Conservation (phyloP, 352 stramenopile genomes). For the Pythium pyrilobum region DNA sequence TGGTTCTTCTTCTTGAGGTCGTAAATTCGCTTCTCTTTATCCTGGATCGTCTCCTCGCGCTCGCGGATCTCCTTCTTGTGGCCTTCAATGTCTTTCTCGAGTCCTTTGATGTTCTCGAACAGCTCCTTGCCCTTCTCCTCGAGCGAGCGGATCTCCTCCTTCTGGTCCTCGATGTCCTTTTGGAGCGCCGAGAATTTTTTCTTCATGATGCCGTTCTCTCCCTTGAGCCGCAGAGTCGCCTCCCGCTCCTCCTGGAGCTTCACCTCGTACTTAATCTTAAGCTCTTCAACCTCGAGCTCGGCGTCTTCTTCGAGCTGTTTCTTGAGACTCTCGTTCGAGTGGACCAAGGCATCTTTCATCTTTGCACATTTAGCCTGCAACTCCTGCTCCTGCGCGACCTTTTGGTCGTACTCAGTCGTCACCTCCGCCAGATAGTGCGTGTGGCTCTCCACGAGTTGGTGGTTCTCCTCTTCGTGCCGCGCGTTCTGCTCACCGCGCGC, state of each 20-base stretch:
- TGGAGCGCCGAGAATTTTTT: conserved; percentile 94
- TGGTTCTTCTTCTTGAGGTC: conserved; percentile 98
- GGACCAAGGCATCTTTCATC: conserved; percentile 63
- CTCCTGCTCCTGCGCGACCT: conserved; percentile 84
- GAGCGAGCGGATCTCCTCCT: conserved; percentile 89
- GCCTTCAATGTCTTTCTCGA: conserved; percentile 92
- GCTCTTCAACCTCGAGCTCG: conserved; percentile 90
- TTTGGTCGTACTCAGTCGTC: conserved; percentile 89
- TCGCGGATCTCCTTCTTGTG: conserved; percentile 93
- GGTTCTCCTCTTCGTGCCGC: conserved; percentile 70
- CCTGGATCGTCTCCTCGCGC: conserved; percentile 92
- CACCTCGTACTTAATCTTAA: conserved; percentile 89
- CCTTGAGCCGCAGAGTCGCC: conserved; percentile 91
- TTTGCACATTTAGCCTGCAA: conserved; percentile 57
- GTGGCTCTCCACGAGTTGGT: conserved; percentile 71
- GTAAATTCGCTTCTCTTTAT: conserved; percentile 97
- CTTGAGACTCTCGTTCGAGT: conserved; percentile 89
- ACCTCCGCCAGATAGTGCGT: conserved; percentile 88
- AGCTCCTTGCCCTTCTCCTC: conserved; percentile 92
- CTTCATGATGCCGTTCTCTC: conserved; percentile 96
- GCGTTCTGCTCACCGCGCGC: conserved; percentile 68
- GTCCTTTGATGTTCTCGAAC: conserved; percentile 86
- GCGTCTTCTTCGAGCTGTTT: conserved; percentile 92
- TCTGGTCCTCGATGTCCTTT: conserved; percentile 94
- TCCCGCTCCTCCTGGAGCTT: conserved; percentile 89